phyloP scores from a whole-genome alignment of 331 rosid genomes.

The Cydonia oblonga region DNA sequence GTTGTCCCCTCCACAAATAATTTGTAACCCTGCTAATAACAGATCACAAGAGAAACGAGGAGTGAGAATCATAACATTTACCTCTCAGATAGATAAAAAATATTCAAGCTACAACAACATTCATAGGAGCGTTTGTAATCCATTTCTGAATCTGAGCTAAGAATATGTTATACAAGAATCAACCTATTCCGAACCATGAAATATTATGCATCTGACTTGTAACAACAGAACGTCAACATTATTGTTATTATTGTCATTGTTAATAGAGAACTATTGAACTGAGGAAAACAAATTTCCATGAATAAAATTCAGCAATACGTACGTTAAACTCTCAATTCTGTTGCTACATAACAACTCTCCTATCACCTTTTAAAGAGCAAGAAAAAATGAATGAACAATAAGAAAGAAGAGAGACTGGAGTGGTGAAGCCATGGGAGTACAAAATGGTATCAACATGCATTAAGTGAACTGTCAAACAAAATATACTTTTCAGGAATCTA shows the following conservation, averaged over 20 bases:
- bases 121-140: not conserved
- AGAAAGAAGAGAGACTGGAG: not conserved
- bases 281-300: not conserved
- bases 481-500: not conserved
- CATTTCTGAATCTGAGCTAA: not conserved
- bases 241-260: not conserved
- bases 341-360: not conserved
- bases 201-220: not conserved
- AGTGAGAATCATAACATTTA: constrained; percentile 8
- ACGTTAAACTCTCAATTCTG: not conserved
- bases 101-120: not conserved
- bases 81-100: not conserved
- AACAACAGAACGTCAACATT: not conserved
- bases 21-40: constrained; percentile 55
- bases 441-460: not conserved
- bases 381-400: not conserved
- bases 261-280: not conserved
- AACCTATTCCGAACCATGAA: not conserved
- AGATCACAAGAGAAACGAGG: constrained; percentile 10
- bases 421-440: not conserved
- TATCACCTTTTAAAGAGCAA: not conserved
- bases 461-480: not conserved
- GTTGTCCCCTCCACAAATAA: constrained; percentile 46
- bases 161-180: not conserved
- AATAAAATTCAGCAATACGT: not conserved